Base-by-base conservation (phyloP, 768 basidiomycete genomes). In the Pleurotus sapidus region DNA sequence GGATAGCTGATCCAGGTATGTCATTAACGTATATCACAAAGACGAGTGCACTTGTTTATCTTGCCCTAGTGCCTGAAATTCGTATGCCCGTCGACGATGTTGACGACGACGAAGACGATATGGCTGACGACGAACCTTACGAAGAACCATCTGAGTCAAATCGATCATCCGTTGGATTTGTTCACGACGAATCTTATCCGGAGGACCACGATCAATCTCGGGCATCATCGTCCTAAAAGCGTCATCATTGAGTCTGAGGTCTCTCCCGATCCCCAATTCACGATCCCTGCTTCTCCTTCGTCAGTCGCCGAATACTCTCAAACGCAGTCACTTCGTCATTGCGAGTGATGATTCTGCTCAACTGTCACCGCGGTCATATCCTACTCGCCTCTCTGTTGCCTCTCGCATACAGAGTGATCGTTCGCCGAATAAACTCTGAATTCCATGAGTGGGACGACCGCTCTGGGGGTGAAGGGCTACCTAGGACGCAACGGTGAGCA, bases 1-100 rank as follows among this genome's bases (percentile, higher is more conserved):
- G 90, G 90, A 75, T 89, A 38, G 89, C 87, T 42, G 83, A 85
- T 47, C 86, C 81, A 67, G 84, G 90, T 89, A 63, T 63, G 83
- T 74, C 42, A 43, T 42, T 40, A 14, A 12, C 42, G 14, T 24
- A n/a, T 47, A 9, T 54, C 51, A 34, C 20, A 59, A n/a, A 46
- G 49, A 54, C 49, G 57, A 39, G 20, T 57, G 59, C 34, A 49
- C 43, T 57, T 57, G 34, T 17, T 51, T 45, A 37, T 34, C 54
- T 47, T 63, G 60, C 59, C 47, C 24, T 25, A 84, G 85, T 84
- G 20, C 81, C 81, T 45, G 84, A 86, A 65, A 79, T 81, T 54
- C 86, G 80, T 24, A 87, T 87, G 67, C 86, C 84, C 38, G 76
- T 88, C 40, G 72, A 81, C 53, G 79, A 82, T 40, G 80, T 84